Conservation (phyloP, 2,329 filamentous ascomycete genomes). For the Neopestalotiopsis sp. region DNA sequence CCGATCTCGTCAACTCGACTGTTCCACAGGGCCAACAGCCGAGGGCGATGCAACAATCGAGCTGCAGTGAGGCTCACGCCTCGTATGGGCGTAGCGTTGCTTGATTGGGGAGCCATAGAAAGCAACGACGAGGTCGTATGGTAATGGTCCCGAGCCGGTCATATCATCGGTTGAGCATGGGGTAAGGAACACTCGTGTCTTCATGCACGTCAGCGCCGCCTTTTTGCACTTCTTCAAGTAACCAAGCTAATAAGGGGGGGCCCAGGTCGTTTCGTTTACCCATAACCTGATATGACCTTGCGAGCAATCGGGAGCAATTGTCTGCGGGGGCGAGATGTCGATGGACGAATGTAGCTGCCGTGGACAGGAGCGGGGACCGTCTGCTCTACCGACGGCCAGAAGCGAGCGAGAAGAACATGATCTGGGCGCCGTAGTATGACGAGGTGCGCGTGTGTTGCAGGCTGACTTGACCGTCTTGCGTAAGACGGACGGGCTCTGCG, state of each 20-base stretch:
- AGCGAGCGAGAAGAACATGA: not conserved
- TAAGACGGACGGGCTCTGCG: not conserved
- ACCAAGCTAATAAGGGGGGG: not conserved
- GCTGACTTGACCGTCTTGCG: not conserved
- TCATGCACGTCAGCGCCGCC: constrained; percentile 16
- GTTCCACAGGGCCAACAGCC: constrained; percentile 4
- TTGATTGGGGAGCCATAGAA: constrained; percentile 12
- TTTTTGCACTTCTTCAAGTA: not conserved
- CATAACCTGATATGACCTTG: not conserved
- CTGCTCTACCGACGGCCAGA: not conserved
- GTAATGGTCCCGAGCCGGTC: constrained; percentile 6
- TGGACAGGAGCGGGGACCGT: constrained; percentile 7
- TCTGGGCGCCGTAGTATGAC: not conserved
- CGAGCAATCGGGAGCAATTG: not conserved
- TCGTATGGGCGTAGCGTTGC: constrained; percentile 6
- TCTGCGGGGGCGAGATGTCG: constrained; percentile 7
- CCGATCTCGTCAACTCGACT: constrained; percentile 7
- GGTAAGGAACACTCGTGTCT: constrained; percentile 8
- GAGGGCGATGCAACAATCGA: not conserved
- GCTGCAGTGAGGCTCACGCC: constrained; percentile 18
- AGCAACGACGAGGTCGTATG: constrained; percentile 5
- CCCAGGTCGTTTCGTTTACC: not conserved
- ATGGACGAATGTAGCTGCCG: constrained; percentile 9
- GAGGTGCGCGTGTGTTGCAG: constrained; percentile 1
- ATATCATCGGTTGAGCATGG: not conserved